Conservation (phyloP, 2,329 filamentous ascomycete species). For the Ophiostoma ips region DNA sequence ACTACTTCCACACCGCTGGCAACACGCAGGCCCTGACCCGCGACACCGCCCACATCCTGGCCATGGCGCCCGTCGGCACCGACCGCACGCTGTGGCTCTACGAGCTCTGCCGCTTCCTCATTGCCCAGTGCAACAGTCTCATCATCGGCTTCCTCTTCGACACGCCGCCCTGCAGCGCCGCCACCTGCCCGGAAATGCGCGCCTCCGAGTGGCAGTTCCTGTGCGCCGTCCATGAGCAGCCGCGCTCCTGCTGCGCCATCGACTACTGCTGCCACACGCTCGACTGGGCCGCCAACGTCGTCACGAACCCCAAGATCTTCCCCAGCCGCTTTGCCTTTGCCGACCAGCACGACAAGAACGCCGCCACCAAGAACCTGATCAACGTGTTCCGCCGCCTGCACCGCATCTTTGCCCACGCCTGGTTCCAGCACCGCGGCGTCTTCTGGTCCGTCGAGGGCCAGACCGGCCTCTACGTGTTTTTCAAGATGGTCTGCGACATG, state of each 20-base stretch:
- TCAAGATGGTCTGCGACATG: conserved; percentile 91
- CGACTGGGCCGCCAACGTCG: conserved; percentile 90
- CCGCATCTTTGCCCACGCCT: conserved; percentile 94
- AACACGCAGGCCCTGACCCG: conserved; percentile 60
- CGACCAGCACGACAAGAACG: conserved; percentile 44
- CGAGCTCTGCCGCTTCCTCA: conserved; percentile 91
- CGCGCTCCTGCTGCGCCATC: conserved; percentile 94
- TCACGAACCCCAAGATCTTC: conserved; percentile 91
- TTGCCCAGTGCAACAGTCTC: conserved; percentile 83
- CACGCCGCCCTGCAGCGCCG: conserved; percentile 70
- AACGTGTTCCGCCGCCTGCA: conserved; percentile 93
- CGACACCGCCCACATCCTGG: conserved; percentile 59
- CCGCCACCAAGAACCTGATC: conserved; percentile 69
- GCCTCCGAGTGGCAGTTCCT: conserved; percentile 98
- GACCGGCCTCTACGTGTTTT: conserved; percentile 88
- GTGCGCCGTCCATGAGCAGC: conserved; percentile 91
- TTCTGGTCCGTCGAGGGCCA: conserved; percentile 89
- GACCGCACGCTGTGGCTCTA: conserved; percentile 92
- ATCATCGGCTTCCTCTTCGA: conserved; percentile 91
- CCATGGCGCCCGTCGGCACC: conserved; percentile 65
- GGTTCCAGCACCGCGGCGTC: conserved; percentile 91
- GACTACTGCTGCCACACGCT: conserved; percentile 98
- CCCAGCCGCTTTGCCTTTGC: conserved; percentile 60
- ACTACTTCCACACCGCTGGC: conserved; percentile 62
- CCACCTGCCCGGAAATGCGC: conserved; percentile 94